Base-by-base conservation (phyloP, 495 filamentous ascomycete genomes). In the Ramalina intermedia region DNA sequence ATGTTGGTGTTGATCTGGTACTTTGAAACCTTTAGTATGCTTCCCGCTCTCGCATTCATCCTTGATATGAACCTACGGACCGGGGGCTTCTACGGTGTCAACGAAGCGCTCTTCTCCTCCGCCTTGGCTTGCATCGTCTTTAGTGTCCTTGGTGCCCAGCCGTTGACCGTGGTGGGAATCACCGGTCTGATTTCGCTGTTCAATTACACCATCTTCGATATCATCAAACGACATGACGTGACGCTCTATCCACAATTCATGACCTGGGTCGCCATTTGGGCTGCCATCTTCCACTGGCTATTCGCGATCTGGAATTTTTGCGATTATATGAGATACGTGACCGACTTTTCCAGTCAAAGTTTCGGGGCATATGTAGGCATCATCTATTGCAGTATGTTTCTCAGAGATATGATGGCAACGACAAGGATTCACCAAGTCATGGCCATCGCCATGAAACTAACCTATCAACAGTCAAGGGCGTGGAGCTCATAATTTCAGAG, bases 161-260 rank as follows among this genome's bases (percentile, higher is more conserved):
- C 63, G 12, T 51, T 66, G 39, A 61, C 58, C 4, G 52, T 66
- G 11, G 63, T 66, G 9, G 63, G 63, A 5, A 55, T 66, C 41
- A 66, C 62, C 9, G 61, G 55, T 1, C 21, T 44, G 21, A 61
- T 61, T 6, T 53, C 53, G 23, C 49, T 71, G 2, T 71, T 71
- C 58, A 69, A 69, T 46, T 71, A 71, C 48, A 71, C 68, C 13
- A 61, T 71, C 29, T 71, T 61, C 52, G 65, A 69, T 45, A 69
- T 71, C 37, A 63, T 67, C 7, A 55, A 50, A 11, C 63, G 62
- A 12, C 43, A 58, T 38, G 63, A 66, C 36, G 56, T 62, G 37
- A 38, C 58, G 11, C 24, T 64, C 2, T 66, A 65, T 43, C 60
- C 60, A 6, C 57, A 55, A 12, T 66, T 70, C 55, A 63, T 69